These are phyloP conservation scores for Gamarada debralockiae DNA, from an alignment of 495 filamentous ascomycete species.

Conservation along the genomic window DNA sequence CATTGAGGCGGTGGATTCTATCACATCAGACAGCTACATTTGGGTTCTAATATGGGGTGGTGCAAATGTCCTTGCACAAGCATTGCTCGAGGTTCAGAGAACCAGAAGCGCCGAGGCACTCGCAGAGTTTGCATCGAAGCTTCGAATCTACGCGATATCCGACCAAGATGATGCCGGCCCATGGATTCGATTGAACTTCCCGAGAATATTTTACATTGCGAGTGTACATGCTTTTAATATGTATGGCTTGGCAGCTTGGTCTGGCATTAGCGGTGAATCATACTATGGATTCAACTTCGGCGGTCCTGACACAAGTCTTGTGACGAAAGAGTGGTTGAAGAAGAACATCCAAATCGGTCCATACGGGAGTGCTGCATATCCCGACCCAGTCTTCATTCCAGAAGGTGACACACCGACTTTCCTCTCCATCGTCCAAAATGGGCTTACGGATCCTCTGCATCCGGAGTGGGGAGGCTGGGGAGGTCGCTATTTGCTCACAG, in stretches of 20 bases:
- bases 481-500: slow-evolving; percentile 34
- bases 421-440: slow-evolving; percentile 44
- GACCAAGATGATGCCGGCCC: slow-evolving; percentile 47
- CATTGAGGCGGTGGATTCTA: slow-evolving; percentile 28
- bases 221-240: slow-evolving; percentile 44
- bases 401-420: slow-evolving; percentile 48
- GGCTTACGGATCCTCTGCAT: slow-evolving; percentile 37
- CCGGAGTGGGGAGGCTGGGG: slow-evolving; percentile 47
- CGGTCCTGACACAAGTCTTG: slow-evolving; percentile 36
- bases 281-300: slow-evolving; percentile 40
- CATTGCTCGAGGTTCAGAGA: slow-evolving; percentile 33
- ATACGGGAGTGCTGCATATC: slow-evolving; percentile 37
- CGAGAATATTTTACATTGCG: slow-evolving; percentile 42
- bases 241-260: slow-evolving; percentile 45
- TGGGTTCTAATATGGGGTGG: slow-evolving; percentile 47
- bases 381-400: slow-evolving; percentile 36
- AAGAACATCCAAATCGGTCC: slow-evolving; percentile 43
- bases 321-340: slow-evolving; percentile 40
- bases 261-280: slow-evolving; percentile 43
- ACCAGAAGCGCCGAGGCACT: slow-evolving; percentile 28
- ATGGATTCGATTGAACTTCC: slow-evolving; percentile 43
- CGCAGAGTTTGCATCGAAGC: slow-evolving; percentile 29
- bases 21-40: slow-evolving; percentile 28
- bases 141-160: slow-evolving; percentile 44
- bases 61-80: slow-evolving; percentile 42